A percentile compares a stretch with the other conserved stretches of the same genome.
These are phyloP conservation scores for Diplosphaera chodatii DNA, from an alignment of 139 green algal genomes.

Conservation along the genomic window DNA sequence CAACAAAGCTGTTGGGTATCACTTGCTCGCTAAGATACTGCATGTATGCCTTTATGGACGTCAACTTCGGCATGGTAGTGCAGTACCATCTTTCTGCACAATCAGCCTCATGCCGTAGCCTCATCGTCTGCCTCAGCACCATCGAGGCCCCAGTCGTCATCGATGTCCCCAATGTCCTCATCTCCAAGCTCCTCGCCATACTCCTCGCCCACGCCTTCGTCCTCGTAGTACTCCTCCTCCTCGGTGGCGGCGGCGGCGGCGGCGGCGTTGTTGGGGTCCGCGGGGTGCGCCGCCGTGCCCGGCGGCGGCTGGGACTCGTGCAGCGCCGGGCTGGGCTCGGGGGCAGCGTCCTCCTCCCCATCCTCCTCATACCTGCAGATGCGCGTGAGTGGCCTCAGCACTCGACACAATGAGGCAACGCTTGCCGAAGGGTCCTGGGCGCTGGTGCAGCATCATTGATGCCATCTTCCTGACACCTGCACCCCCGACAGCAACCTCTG, in stretches of 20 bases:
- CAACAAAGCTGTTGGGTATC: too few relatives aligned
- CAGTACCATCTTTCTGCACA: too few relatives aligned
- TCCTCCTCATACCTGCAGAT: not conserved
- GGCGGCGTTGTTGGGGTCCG: not conserved
- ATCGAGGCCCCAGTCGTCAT: conserved; percentile 64
- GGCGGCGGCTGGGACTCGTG: not conserved
- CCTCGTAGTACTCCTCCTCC: conserved; percentile 1
- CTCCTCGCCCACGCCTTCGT: not conserved
- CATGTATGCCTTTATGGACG: too few relatives aligned
- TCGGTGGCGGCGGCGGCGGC: not conserved
- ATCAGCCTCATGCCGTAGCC: not conserved
- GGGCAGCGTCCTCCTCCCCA: not conserved
- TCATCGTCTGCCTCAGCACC: conserved; percentile 19
- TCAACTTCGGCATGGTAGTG: too few relatives aligned
- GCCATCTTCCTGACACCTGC: too few relatives aligned
- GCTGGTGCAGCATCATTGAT: too few relatives aligned
- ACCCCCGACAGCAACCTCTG: too few relatives aligned
- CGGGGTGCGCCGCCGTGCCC: not conserved
- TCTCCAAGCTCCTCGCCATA: not conserved
- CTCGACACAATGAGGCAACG: too few relatives aligned
- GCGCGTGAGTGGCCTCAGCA: too few relatives aligned
- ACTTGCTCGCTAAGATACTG: too few relatives aligned
- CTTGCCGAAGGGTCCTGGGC: too few relatives aligned
- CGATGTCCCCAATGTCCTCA: conserved; percentile 4
- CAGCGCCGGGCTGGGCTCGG: not conserved